These are phyloP conservation scores for Betula pendula DNA, from an alignment of 306 rosid genomes.

Conservation along the genomic window DNA sequence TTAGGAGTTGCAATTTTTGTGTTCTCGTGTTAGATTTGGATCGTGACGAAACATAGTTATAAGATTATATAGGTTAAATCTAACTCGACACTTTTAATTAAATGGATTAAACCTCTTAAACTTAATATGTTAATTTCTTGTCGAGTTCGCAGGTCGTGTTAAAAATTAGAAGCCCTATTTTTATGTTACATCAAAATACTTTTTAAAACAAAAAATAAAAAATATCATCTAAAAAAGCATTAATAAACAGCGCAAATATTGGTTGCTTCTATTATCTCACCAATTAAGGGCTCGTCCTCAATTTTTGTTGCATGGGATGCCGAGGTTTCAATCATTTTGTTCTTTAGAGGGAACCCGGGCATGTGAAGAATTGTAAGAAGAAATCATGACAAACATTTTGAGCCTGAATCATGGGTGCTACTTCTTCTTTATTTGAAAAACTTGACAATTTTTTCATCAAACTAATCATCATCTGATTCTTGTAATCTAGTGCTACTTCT, in stretches of 20 bases:
- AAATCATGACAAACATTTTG: neutral
- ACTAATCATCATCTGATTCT: neutral
- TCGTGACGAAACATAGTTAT: too few species aligned
- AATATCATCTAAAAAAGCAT: neutral
- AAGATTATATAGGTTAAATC: too few species aligned
- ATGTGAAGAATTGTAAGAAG: neutral
- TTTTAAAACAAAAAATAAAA: too few species aligned
- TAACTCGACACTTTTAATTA: too few species aligned
- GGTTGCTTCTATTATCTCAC: neutral
- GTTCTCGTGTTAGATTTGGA: too few species aligned
- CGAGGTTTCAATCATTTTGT: neutral
- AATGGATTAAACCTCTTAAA: too few species aligned
- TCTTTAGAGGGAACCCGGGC: neutral
- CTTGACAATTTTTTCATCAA: neutral
- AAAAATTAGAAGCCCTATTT: neutral
- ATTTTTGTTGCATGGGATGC: neutral
- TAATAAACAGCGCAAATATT: too few species aligned
- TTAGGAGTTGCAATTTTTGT: too few species aligned
- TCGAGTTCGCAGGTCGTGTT: too few species aligned
- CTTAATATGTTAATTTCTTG: too few species aligned
- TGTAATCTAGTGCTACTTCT: too few species aligned
- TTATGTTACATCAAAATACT: neutral
- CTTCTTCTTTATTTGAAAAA: neutral
- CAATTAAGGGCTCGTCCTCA: neutral
- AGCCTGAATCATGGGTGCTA: neutral